Base-by-base conservation (phyloP, 139 green algal genomes). In the Chlorella ohadii region DNA sequence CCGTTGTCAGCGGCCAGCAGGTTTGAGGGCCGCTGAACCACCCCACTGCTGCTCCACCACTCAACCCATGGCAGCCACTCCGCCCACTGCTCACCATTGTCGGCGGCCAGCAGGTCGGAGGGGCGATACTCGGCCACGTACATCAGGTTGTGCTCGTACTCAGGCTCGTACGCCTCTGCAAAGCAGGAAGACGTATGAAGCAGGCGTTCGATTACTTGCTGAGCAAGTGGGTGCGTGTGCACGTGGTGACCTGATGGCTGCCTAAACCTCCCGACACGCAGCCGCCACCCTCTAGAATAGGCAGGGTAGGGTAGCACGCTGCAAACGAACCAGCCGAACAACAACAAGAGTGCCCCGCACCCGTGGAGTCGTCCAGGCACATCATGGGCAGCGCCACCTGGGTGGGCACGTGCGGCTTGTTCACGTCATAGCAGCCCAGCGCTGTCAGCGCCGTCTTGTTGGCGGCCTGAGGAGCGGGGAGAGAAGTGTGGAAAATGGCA, bases 121-220 rank as follows among this genome's bases (percentile, higher is more conserved):
- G 82, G 82, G 63, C 82, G 57, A 31, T 90, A 90, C 76, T 90
- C 86, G 22, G 86, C 82, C 39, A 90, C 77, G 41, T 83, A 88
- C 56, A 90, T 73, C n/a, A 90, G 33, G 65, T 44, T 87, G 47
- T 75, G 59, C 16, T 65, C 47, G 56, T 90, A 90, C 44, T 87
- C 76, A 2, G 78, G 66, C 78, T 74, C 78, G 63, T 89, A 89
- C 17, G 86, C 82, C 51, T 87, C 81, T 74, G 76, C 76, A 39
- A n/a, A n/a, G n/a, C n/a, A n/a, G n/a, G n/a, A n/a, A n/a, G n/a
- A n/a, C n/a, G n/a, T n/a, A n/a, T n/a, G n/a, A n/a, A n/a, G n/a
- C n/a, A n/a, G n/a, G n/a, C n/a, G n/a, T n/a, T n/a, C n/a, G n/a
- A n/a, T n/a, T n/a, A n/a, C n/a, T n/a, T n/a, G n/a, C n/a, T n/a